Evolutionary conservation across 1,284 basidiomycete genomes (phyloP), one percentile per base, ranked within the genome.

Genomic region (Cryptococcus sp.): DNA sequence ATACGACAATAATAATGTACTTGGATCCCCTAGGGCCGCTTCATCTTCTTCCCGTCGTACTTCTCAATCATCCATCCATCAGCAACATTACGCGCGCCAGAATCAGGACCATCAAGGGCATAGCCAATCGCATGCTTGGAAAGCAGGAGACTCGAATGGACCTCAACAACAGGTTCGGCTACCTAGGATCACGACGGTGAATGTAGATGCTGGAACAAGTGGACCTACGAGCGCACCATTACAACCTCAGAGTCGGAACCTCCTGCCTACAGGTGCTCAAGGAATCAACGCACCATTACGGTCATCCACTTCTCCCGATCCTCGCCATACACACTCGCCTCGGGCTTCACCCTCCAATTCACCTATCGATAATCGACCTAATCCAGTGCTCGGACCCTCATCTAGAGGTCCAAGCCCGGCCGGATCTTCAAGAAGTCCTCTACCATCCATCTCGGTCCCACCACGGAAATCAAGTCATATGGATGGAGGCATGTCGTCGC

Each of bases 241-340:
- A 39, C 36, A 19, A n/a, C 48, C 53, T 22, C 60, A 39, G 11
- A 39, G 25, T 40, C 34, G 49, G 34, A 49, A 44, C 46, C 22
- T 28, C 10, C 44, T 39, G 36, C 18, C 45, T 5, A 58, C 51
- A 28, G 54, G 54, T 9, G 40, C 46, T 4, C 32, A 49, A n/a
- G 48, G 47, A n/a, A 48, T 22, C 16, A 51, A 55, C 10, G 52
- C 42, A 5, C 70, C 70, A 0, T 34, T 64, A 3, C 60, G 70
- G 25, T 70, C 69, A 2, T 60, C 63, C 4, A 70, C 70, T 1
- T 63, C 65, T 1, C 69, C 69, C 3, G 67, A 70, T 23, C 67
- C 69, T 16, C 57, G 62, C 50, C 50, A 52, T 4, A 21, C 10
- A 5, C 41, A 14, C 44, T 59, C 57, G 4, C 49, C 45, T 34